A percentile compares a stretch with the other conserved stretches of the same genome.
Conservation (phyloP, 164 flowering plant species). For the Piper betle region DNA sequence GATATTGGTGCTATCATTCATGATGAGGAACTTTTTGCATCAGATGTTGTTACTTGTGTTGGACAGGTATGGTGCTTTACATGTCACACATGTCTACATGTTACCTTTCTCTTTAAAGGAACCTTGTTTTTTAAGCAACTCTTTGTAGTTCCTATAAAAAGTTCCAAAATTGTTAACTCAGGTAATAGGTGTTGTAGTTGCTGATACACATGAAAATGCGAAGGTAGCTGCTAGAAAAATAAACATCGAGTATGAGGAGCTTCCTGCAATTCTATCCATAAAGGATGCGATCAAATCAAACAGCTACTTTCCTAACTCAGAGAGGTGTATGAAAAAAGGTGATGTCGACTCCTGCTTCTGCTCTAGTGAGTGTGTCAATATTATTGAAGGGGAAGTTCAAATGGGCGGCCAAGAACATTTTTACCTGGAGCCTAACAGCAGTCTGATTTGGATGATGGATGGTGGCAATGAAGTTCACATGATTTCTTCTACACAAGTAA, state of each 20-base stretch:
- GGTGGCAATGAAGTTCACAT: constrained; percentile 89
- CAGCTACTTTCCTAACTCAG: constrained; percentile 69
- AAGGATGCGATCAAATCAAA: constrained; percentile 52
- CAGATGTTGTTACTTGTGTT: constrained; percentile 75
- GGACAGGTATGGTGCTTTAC: constrained; percentile 62
- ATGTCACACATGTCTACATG: neutral
- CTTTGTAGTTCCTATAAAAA: too few species aligned
- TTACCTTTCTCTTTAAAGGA: neutral
- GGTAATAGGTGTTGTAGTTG: constrained; percentile 87
- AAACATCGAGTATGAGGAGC: constrained; percentile 68
- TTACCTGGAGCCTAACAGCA: constrained; percentile 78
- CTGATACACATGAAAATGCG: constrained; percentile 92
- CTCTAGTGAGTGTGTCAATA: constrained; percentile 53
- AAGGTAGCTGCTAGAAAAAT: constrained; percentile 68
- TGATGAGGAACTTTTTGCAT: constrained; percentile 87
- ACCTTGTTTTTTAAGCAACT: too few species aligned
- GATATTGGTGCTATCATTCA: constrained; percentile 49
- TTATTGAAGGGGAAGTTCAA: constrained; percentile 79
- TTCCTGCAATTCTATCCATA: constrained; percentile 70
- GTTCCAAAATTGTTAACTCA: too few species aligned
- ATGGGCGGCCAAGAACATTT: constrained; percentile 97
- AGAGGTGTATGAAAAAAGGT: constrained; percentile 50
- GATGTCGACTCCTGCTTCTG: constrained; percentile 71
- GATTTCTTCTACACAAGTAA: constrained; percentile 92
- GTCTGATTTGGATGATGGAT: constrained; percentile 72